phyloP scores from a whole-genome alignment of 2,329 filamentous ascomycete species.

The Corynespora cassiicola region DNA sequence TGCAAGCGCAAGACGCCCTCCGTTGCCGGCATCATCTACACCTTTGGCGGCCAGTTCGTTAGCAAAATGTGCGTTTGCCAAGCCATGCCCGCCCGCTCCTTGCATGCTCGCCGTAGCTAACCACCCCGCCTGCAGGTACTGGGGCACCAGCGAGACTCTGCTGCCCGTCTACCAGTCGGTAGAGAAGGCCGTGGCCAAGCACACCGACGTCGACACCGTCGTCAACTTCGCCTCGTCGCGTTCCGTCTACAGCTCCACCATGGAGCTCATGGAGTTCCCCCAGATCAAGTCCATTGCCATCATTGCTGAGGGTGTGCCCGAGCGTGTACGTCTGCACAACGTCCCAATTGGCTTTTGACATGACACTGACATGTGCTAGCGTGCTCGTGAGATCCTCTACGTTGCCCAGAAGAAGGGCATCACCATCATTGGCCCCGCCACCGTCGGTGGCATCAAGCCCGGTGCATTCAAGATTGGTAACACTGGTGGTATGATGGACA shows the following conservation, averaged over 20 bases:
- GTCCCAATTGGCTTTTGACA: not conserved
- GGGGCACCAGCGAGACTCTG: constrained; percentile 98
- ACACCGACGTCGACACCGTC: constrained; percentile 94
- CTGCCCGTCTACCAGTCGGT: constrained; percentile 97
- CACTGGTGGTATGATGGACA: constrained; percentile 99
- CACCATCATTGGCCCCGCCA: constrained; percentile 98
- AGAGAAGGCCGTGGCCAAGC: constrained; percentile 92
- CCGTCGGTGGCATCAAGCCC: constrained; percentile 98
- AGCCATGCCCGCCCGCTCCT: constrained; percentile 9
- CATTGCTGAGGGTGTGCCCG: constrained; percentile 98
- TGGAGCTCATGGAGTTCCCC: constrained; percentile 96
- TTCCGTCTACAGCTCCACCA: constrained; percentile 97
- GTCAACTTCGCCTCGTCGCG: constrained; percentile 99
- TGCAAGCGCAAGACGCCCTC: constrained; percentile 98
- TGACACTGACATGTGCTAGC: constrained; percentile 57
- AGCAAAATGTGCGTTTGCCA: constrained; percentile 84
- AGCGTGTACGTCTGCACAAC: constrained; percentile 77
- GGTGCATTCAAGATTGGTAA: constrained; percentile 99
- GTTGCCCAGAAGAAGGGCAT: constrained; percentile 98
- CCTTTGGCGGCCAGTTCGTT: constrained; percentile 99
- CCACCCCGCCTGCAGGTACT: constrained; percentile 70
- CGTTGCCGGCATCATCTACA: constrained; percentile 99
- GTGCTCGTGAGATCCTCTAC: constrained; percentile 96
- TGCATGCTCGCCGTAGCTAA: constrained; percentile 27
- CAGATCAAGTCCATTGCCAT: constrained; percentile 99